Conservation (phyloP, 2,329 filamentous ascomycete genomes). For the Neonectria punicea region DNA sequence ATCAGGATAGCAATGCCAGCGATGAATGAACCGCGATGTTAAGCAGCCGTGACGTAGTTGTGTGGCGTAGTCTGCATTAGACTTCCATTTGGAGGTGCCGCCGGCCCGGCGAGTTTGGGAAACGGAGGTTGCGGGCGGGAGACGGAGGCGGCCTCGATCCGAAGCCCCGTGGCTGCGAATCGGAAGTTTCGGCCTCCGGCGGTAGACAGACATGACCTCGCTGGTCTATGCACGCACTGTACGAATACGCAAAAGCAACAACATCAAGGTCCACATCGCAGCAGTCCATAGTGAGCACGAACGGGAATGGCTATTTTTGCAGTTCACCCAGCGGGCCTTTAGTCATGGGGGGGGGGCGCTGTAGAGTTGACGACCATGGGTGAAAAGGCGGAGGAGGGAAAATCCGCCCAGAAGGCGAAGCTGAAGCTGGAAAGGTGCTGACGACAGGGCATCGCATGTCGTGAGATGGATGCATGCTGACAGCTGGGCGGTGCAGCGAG, state of each 20-base stretch:
- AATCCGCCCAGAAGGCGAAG: not conserved
- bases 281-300: not conserved
- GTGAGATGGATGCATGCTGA: not conserved
- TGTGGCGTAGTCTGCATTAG: too few species aligned
- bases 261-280: not conserved
- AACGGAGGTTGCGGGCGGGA: not conserved
- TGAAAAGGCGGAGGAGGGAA: not conserved
- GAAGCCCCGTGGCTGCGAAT: not conserved
- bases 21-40: not conserved
- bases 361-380: too few species aligned
- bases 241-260: not conserved
- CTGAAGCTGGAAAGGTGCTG: not conserved
- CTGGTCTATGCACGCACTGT: not conserved
- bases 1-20: not conserved
- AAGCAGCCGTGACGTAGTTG: not conserved
- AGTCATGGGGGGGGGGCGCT: not conserved
- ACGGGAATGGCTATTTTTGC: not conserved
- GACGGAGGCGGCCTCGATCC: not conserved
- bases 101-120: not conserved
- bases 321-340: not conserved
- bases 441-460: not conserved
- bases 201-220: not conserved
- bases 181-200: not conserved
- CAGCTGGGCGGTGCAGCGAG: constrained; percentile 1
- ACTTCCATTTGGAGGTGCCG: not conserved